Conservation (phyloP, 306 rosid genomes). For the Alnus rubra region DNA sequence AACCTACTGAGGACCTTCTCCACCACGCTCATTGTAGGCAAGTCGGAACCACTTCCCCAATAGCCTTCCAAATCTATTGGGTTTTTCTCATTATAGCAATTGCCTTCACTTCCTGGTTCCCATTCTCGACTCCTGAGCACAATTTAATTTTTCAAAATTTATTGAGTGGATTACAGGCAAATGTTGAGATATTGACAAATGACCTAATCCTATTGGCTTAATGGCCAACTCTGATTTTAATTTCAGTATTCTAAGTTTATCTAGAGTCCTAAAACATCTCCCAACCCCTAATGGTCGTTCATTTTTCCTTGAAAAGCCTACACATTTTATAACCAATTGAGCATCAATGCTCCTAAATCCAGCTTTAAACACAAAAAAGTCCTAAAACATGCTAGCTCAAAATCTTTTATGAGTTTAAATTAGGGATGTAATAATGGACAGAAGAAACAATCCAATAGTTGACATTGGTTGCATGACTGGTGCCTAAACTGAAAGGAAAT, state of each 20-base stretch:
- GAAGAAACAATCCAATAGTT: constrained; percentile 2
- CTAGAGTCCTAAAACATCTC: no score
- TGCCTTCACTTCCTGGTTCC: constrained; percentile 69
- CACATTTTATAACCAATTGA: not conserved
- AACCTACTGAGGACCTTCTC: constrained; percentile 60
- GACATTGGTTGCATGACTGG: not conserved
- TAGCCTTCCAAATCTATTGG: constrained; percentile 69
- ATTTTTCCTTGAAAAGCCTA: no score
- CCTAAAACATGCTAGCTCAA: no score
- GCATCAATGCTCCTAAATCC: not conserved
- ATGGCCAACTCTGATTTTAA: no score
- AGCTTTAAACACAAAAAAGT: no score
- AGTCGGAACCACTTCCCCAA: constrained; percentile 98
- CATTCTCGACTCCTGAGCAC: constrained; percentile 82
- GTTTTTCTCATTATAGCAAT: constrained; percentile 68
- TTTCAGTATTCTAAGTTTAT: not conserved
- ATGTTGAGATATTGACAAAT: not conserved
- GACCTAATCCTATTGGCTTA: constrained; percentile 3
- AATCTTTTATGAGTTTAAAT: no score
- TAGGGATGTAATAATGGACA: not conserved
- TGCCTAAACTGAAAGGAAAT: constrained; percentile 11
- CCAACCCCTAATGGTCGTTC: no score
- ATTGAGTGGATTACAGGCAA: constrained; percentile 2
- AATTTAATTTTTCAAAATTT: constrained; percentile 3
- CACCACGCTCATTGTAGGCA: constrained; percentile 69